These are phyloP conservation scores for Nitzschia palea DNA, from an alignment of 108 stramenopile genomes.

Conservation along the genomic window DNA sequence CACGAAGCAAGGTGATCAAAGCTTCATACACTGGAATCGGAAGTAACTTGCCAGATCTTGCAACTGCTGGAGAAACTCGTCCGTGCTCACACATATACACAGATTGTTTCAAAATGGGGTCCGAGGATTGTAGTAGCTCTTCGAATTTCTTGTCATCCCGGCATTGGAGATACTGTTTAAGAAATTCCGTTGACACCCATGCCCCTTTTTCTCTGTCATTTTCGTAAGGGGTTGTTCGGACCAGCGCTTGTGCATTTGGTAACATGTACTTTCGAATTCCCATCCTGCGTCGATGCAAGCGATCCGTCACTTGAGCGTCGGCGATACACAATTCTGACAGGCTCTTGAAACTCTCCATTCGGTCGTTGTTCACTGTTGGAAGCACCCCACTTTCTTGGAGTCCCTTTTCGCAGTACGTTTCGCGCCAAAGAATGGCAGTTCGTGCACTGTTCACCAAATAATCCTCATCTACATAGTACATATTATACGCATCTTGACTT, in stretches of 20 bases:
- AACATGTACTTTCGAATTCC: conserved; percentile 38
- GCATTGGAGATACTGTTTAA: conserved; percentile 48
- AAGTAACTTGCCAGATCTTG: conserved; percentile 62
- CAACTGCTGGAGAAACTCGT: conserved; percentile 49
- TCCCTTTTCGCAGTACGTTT: background rate
- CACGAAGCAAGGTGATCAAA: conserved; percentile 30
- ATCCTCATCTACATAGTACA: conserved; percentile 78
- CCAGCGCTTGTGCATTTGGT: conserved; percentile 14
- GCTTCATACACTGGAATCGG: conserved; percentile 43
- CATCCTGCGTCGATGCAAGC: conserved; percentile 31
- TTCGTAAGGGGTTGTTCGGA: conserved; percentile 7
- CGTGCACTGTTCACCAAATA: conserved; percentile 49
- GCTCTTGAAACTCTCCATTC: background rate
- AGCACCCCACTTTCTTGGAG: conserved; percentile 20
- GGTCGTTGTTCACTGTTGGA: conserved; percentile 25
- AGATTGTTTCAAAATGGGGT: conserved; percentile 29
- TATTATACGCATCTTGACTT: conserved; percentile 83
- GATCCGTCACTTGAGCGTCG: conserved; percentile 22
- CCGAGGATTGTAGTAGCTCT: conserved; percentile 21
- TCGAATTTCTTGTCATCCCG: conserved; percentile 52
- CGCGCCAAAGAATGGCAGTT: conserved; percentile 19
- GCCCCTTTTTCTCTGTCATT: conserved; percentile 3
- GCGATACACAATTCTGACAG: conserved; percentile 13
- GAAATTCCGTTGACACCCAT: conserved; percentile 56
- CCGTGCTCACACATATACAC: conserved; percentile 54